These are phyloP conservation scores for Candida ortonii DNA, from an alignment of 805 yeast genomes.

Conservation along the genomic window DNA sequence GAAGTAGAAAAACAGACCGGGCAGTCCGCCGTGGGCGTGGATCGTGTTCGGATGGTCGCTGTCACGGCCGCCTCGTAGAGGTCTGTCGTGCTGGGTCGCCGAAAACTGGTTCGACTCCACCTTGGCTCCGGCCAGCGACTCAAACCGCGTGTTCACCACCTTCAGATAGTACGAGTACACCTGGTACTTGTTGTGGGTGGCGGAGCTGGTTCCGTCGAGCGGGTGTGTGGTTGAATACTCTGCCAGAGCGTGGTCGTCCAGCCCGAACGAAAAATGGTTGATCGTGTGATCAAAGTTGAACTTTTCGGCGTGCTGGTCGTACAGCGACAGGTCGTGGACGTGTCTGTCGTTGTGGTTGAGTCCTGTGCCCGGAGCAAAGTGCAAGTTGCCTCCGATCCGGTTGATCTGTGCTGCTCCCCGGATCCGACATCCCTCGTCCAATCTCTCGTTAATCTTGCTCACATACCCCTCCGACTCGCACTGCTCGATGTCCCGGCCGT, in stretches of 20 bases:
- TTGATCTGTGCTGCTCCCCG: slow-evolving; percentile 76
- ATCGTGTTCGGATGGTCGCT: slow-evolving; percentile 85
- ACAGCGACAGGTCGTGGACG: slow-evolving; percentile 81
- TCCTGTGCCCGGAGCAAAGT: slow-evolving; percentile 94
- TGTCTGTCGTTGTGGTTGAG: slow-evolving; percentile 59
- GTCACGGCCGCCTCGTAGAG: slow-evolving; percentile 82
- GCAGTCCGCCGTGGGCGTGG: slow-evolving; percentile 82
- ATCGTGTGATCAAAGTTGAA: slow-evolving; percentile 76
- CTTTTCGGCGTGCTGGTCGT: slow-evolving; percentile 48
- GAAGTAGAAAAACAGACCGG: slow-evolving; percentile 83
- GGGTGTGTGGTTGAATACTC: slow-evolving; percentile 56
- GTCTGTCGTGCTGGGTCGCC: slow-evolving; percentile 84
- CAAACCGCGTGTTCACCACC: slow-evolving; percentile 87
- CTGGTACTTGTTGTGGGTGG: slow-evolving; percentile 50
- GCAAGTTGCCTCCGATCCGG: slow-evolving; percentile 86
- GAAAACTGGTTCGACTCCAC: slow-evolving; percentile 88
- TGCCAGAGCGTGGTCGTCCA: slow-evolving; percentile 37
- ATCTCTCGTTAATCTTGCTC: slow-evolving; percentile 49
- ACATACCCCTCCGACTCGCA: slow-evolving; percentile 91
- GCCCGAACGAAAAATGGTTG: slow-evolving; percentile 83
- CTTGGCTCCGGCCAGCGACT: slow-evolving; percentile 50
- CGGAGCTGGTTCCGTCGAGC: slow-evolving; percentile 51
- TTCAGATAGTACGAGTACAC: slow-evolving; percentile 77
- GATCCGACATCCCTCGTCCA: slow-evolving; percentile 85
- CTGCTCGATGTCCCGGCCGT: slow-evolving; percentile 83